Evolutionary conservation across 495 filamentous ascomycete species (phyloP).

Genomic region (Aspergillus homomorphus): DNA sequence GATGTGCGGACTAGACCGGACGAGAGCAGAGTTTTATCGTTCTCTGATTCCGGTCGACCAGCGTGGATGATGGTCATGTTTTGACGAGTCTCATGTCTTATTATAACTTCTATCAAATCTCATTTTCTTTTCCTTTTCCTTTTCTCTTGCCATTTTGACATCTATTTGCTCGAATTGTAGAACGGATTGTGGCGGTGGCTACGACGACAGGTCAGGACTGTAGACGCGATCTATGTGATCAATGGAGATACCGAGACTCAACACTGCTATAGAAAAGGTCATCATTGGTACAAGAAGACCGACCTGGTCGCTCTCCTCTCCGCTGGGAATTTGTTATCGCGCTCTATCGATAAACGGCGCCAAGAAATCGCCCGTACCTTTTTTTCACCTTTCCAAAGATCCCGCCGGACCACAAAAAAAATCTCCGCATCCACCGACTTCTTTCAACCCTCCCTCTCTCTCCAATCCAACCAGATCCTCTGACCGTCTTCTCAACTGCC

Average conservation of each 20-base stretch:
- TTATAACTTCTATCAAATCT: conserved; percentile 13
- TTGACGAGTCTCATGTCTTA: conserved; percentile 22
- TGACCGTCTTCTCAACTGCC: conserved; percentile 20
- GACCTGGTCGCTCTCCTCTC: background rate
- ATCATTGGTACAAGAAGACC: too few relatives aligned
- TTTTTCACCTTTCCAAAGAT: conserved; percentile 29
- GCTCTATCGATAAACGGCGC: conserved; percentile 28
- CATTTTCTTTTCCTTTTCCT: conserved; percentile 13
- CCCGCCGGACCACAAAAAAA: conserved; percentile 28
- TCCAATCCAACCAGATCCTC: conserved; percentile 13
- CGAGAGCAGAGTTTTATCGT: background rate
- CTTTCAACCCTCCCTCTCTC: conserved; percentile 28
- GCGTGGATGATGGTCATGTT: conserved; percentile 12
- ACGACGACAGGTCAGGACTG: background rate
- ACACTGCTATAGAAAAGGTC: too few relatives aligned
- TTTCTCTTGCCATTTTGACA: background rate
- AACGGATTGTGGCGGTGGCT: background rate
- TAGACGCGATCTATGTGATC: conserved; percentile 3
- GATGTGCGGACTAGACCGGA: background rate
- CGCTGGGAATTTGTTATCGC: conserved; percentile 2
- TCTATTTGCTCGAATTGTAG: background rate
- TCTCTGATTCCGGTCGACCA: conserved; percentile 2
- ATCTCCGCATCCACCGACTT: conserved; percentile 29
- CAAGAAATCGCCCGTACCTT: conserved; percentile 36
- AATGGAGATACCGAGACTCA: too few relatives aligned